These are phyloP conservation scores for Globisporangium okanoganense DNA, from an alignment of 352 stramenopile genomes.

Conservation along the genomic window DNA sequence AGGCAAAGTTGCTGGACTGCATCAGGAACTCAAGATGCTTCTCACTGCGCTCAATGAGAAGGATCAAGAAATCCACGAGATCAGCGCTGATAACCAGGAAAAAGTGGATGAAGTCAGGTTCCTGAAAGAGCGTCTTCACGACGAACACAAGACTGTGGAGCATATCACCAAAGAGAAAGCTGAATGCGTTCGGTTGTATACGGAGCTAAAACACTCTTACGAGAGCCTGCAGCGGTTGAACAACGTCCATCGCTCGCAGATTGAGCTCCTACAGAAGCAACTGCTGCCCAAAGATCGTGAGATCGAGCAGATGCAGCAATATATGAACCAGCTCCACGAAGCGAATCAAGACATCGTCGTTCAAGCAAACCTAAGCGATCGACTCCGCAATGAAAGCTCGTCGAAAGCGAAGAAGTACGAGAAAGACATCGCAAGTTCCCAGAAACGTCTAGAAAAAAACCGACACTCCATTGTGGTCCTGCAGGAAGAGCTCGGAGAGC, in stretches of 20 bases:
- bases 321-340: constrained; percentile 51
- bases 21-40: constrained; percentile 74
- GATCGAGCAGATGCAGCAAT: constrained; percentile 57
- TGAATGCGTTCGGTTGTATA: constrained; percentile 21
- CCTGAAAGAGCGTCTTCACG: constrained; percentile 34
- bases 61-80: constrained; percentile 41
- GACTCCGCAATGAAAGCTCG: constrained; percentile 42
- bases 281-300: constrained; percentile 68
- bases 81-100: constrained; percentile 26
- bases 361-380: constrained; percentile 65
- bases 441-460: constrained; percentile 38
- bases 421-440: constrained; percentile 25
- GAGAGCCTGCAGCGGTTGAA: constrained; percentile 65
- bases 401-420: constrained; percentile 42
- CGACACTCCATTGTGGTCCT: constrained; percentile 58
- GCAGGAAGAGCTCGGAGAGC: constrained; percentile 58
- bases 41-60: constrained; percentile 54
- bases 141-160: constrained; percentile 29
- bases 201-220: constrained; percentile 37
- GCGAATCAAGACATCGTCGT: constrained; percentile 70
- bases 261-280: constrained; percentile 66
- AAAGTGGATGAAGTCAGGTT: constrained; percentile 24
- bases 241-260: constrained; percentile 66
- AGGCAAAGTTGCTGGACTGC: constrained; percentile 47
- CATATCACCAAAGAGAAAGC: constrained; percentile 36